Evolutionary conservation across 495 filamentous ascomycete genomes (phyloP).

Genomic region (Letharia lupina): DNA sequence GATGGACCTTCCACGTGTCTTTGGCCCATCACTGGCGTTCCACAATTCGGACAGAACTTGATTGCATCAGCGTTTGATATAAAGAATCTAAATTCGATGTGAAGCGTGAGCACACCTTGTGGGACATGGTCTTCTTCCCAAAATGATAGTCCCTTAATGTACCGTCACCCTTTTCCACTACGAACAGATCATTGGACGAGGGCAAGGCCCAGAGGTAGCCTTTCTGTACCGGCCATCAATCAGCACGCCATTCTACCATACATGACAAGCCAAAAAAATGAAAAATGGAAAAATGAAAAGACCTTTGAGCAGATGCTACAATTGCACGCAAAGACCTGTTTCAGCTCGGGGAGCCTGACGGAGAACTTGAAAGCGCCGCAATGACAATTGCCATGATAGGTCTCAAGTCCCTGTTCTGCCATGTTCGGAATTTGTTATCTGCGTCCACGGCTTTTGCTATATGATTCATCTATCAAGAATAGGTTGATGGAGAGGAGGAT

Average conservation of each 20-base stretch:
- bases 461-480: background rate
- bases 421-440: background rate
- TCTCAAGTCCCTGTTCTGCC: background rate
- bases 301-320: constrained; percentile 11
- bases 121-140: background rate
- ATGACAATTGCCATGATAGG: constrained; percentile 12
- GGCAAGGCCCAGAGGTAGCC: constrained; percentile 6
- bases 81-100: background rate
- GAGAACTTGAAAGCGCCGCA: constrained; percentile 14
- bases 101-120: background rate
- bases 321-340: background rate
- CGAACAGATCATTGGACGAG: constrained; percentile 6
- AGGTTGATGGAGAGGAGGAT: background rate
- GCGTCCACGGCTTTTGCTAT: background rate
- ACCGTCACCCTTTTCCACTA: constrained; percentile 13
- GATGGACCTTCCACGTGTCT: background rate
- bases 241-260: background rate
- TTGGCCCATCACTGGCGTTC: background rate
- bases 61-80: background rate
- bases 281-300: background rate
- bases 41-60: constrained; percentile 10
- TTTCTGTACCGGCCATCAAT: background rate
- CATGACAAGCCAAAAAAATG: background rate
- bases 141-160: constrained; percentile 11
- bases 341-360: constrained; percentile 4